Evolutionary conservation across 2,329 filamentous ascomycete genomes (phyloP).

Genomic region (Colletotrichum kahawae): DNA sequence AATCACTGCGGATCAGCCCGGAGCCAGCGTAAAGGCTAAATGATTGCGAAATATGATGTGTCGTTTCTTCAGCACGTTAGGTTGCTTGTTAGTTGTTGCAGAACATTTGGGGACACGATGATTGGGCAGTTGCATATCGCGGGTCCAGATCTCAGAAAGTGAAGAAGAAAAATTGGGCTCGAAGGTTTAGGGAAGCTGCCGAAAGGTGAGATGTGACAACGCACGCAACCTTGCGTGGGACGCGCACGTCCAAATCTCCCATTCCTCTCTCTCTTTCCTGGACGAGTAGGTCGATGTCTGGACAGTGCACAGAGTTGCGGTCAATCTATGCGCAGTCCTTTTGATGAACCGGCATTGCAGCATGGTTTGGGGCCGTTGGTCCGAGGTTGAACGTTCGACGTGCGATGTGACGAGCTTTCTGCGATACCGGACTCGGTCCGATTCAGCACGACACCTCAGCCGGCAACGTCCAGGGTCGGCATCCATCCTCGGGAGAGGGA

Average conservation of each 20-base stretch:
- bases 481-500: neutral
- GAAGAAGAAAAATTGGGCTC: neutral
- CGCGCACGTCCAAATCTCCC: neutral
- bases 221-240: neutral
- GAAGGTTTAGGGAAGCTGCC: neutral
- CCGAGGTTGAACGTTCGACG: neutral
- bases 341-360: neutral
- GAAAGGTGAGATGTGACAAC: neutral
- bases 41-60: neutral
- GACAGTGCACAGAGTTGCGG: neutral
- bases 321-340: neutral
- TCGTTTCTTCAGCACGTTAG: neutral
- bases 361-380: neutral
- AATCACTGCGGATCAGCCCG: neutral
- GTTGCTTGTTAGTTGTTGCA: neutral
- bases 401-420: slow-evolving; percentile 16
- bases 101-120: neutral
- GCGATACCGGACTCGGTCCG: neutral
- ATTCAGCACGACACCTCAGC: neutral
- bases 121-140: neutral
- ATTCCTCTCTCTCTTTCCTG: neutral
- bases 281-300: neutral
- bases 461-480: neutral
- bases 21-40: neutral
- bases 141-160: neutral